Evolutionary conservation across 306 rosid genomes (phyloP).

Genomic region (Morella rubra): DNA sequence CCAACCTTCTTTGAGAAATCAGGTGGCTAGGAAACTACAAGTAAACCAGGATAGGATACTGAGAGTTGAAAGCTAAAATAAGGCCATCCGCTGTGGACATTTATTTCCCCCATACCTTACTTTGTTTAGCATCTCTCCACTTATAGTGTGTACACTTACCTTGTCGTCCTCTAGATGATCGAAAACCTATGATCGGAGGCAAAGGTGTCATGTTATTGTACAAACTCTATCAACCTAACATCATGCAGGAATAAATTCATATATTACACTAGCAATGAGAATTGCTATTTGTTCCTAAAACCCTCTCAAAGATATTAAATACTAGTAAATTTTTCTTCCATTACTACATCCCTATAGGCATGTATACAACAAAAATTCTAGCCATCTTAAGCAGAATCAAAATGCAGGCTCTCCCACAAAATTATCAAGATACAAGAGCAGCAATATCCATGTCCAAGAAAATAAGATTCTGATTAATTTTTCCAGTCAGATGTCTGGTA

Average conservation of each 20-base stretch:
- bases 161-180: neutral
- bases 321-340: slow-evolving; percentile 4
- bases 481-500: slow-evolving; percentile 31
- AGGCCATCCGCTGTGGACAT: neutral
- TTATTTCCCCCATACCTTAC: neutral
- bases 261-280: neutral
- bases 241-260: neutral
- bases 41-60: neutral
- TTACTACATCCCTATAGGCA: slow-evolving; percentile 16
- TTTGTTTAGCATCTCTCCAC: neutral
- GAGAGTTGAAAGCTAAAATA: slow-evolving; percentile 1
- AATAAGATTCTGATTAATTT: slow-evolving; percentile 29
- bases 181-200: neutral
- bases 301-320: neutral
- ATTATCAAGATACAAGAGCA: slow-evolving; percentile 31
- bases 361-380: slow-evolving; percentile 37
- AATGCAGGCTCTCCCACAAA: slow-evolving; percentile 5
- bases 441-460: slow-evolving; percentile 31
- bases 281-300: neutral
- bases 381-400: slow-evolving; percentile 15
- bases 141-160: neutral
- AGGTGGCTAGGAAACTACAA: neutral
- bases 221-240: neutral
- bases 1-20: too few species aligned
- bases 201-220: neutral